Percentiles rank a stretch among this genome's conserved stretches.
phyloP scores from a whole-genome alignment of 169 alveolate species.

The Plasmodium inui region DNA sequence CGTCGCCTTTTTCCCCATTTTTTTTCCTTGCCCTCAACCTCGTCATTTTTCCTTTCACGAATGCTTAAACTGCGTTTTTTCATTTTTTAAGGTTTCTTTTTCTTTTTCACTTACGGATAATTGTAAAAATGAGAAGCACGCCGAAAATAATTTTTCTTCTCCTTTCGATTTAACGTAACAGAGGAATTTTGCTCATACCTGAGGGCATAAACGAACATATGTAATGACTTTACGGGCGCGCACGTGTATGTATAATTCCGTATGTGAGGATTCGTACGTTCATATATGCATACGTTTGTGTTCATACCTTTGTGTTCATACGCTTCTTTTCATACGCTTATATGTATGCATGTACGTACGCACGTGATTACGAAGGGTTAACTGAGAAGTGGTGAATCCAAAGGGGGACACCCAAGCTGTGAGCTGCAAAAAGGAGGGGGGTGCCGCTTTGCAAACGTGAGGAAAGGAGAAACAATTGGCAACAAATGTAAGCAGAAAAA shows the following conservation, averaged over 20 bases:
- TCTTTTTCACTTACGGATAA: background rate
- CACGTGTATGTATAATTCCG: background rate
- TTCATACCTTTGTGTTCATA: background rate
- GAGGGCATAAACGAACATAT: background rate
- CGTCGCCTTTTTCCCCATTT: background rate
- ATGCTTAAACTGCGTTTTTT: background rate
- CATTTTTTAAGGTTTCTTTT: background rate
- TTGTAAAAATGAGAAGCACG: background rate
- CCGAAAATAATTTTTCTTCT: background rate
- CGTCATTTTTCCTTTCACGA: background rate
- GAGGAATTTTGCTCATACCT: background rate
- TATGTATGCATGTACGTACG: slow-evolving; percentile 23
- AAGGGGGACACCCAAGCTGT: background rate
- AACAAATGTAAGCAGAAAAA: slow-evolving; percentile 20
- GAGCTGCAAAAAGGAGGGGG: background rate
- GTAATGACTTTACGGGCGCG: background rate
- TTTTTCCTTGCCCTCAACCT: background rate
- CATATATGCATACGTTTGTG: background rate
- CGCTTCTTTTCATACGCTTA: background rate
- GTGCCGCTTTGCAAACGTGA: background rate
- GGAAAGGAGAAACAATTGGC: background rate
- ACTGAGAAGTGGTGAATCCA: background rate
- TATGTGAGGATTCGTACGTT: background rate
- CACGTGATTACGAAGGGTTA: slow-evolving; percentile 1
- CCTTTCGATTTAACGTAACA: background rate